phyloP scores from a whole-genome alignment of 768 basidiomycete species.

The Pleurotus tuoliensis region DNA sequence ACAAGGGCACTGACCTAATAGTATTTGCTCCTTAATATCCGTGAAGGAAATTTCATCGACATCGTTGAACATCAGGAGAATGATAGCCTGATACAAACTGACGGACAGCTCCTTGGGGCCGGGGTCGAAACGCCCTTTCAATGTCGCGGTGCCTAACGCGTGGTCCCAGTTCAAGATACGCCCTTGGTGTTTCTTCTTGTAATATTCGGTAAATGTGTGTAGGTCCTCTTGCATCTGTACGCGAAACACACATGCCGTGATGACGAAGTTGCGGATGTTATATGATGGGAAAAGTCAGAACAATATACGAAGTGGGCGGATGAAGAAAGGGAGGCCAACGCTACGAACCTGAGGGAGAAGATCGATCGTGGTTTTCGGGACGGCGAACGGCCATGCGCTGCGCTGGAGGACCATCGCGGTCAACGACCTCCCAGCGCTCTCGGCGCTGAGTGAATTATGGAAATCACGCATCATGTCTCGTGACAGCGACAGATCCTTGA shows the following conservation, averaged over 20 bases:
- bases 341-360: slow-evolving; percentile 46
- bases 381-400: slow-evolving; percentile 83
- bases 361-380: slow-evolving; percentile 44
- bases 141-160: slow-evolving; percentile 75
- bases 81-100: slow-evolving; percentile 86
- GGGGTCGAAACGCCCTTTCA: slow-evolving; percentile 64
- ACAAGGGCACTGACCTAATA: slow-evolving; percentile 56
- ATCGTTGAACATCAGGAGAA: slow-evolving; percentile 84
- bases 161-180: slow-evolving; percentile 84
- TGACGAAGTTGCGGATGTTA: too few relatives aligned
- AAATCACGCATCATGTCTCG: slow-evolving; percentile 69
- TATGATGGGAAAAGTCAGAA: too few relatives aligned
- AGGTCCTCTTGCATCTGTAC: slow-evolving; percentile 73
- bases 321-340: not conserved
- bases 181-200: slow-evolving; percentile 73
- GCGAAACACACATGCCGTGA: too few relatives aligned
- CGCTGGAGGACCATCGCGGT: slow-evolving; percentile 82
- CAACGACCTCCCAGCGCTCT: slow-evolving; percentile 44
- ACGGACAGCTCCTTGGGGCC: slow-evolving; percentile 85
- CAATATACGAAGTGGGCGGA: not conserved
- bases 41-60: slow-evolving; percentile 52
- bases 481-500: slow-evolving; percentile 82
- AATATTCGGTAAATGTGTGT: slow-evolving; percentile 59
- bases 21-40: slow-evolving; percentile 64
- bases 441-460: slow-evolving; percentile 38